phyloP scores from a whole-genome alignment of 257 asterid genomes.

The Nyctanthes arbortristis region DNA sequence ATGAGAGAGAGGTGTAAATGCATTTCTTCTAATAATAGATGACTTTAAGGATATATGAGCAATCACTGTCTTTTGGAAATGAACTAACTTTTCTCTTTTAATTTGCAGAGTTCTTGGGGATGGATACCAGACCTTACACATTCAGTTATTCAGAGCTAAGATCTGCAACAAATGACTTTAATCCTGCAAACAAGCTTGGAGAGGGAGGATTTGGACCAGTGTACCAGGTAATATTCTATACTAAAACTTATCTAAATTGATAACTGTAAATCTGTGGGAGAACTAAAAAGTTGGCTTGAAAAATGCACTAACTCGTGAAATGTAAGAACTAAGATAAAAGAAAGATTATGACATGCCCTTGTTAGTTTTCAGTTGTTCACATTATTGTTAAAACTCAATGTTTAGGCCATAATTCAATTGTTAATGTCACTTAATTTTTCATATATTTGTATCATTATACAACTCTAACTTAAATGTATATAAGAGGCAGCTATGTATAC shows the following conservation, averaged over 20 bases:
- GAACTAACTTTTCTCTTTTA: background rate
- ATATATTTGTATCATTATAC: no score
- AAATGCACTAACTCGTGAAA: background rate
- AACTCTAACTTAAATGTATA: no score
- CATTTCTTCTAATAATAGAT: no score
- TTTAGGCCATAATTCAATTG: no score
- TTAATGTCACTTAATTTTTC: no score
- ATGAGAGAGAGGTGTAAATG: no score
- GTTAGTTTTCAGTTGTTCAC: no score
- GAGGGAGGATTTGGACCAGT: conserved; percentile 98
- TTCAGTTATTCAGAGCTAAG: conserved; percentile 68
- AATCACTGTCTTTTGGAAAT: no score
- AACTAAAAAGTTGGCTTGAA: background rate
- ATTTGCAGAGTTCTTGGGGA: conserved; percentile 64
- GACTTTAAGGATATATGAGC: no score
- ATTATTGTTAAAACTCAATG: no score
- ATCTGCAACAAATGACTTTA: conserved; percentile 69
- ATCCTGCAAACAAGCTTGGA: conserved; percentile 72
- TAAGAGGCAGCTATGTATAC: no score
- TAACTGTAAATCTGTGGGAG: background rate
- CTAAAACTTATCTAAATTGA: background rate
- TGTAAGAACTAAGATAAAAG: background rate
- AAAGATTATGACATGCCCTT: background rate
- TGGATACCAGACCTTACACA: conserved; percentile 76
- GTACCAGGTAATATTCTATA: conserved; percentile 84